These are phyloP conservation scores for Fraxinus greggii DNA, from an alignment of 305 asterid species.

Conservation along the genomic window DNA sequence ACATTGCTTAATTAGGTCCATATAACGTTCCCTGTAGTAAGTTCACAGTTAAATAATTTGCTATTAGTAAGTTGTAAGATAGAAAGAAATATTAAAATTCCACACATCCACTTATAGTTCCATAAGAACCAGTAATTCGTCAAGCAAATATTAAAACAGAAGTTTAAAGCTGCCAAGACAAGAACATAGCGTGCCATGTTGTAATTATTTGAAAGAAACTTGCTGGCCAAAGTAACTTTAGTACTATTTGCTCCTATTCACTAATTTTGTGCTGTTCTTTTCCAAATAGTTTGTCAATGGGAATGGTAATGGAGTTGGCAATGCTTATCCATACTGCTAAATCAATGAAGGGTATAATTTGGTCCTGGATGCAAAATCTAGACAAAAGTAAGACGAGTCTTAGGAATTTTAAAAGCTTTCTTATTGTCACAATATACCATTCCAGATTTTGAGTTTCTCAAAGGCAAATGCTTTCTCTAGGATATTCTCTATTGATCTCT, in stretches of 20 bases:
- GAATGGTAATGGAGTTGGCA: background rate
- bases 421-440: background rate
- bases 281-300: background rate
- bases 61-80: background rate
- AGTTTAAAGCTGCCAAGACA: background rate
- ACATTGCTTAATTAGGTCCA: slow-evolving; percentile 79
- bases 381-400: background rate
- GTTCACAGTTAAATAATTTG: slow-evolving; percentile 20
- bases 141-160: background rate
- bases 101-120: background rate
- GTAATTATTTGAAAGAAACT: background rate
- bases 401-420: background rate
- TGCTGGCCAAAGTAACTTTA: background rate
- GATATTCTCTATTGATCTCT: background rate
- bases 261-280: background rate
- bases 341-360: background rate
- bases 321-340: background rate
- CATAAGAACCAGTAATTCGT: background rate
- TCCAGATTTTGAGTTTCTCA: background rate
- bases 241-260: background rate
- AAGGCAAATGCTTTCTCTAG: background rate
- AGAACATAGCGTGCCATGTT: background rate
- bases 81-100: background rate
- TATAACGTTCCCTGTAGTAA: slow-evolving; percentile 72
- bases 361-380: background rate